Evolutionary conservation across 345 rosid genomes (phyloP).

Genomic region (Abelmoschus esculentus): DNA sequence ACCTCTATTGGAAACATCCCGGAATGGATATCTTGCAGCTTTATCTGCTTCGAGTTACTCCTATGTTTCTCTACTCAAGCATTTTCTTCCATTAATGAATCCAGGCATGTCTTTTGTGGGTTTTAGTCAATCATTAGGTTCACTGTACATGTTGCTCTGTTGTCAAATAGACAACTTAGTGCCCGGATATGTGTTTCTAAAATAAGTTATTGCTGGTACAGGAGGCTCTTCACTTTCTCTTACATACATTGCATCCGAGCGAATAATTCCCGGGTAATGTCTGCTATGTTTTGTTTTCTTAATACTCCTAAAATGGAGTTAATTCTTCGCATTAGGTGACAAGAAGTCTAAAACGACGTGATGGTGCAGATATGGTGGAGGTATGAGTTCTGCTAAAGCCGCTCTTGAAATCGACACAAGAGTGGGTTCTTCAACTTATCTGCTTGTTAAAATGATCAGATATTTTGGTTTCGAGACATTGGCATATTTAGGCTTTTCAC

Average conservation of each 20-base stretch:
- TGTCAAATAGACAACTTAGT: neutral
- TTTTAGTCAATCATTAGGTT: neutral
- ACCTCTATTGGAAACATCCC: conserved; percentile 85
- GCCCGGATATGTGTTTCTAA: neutral
- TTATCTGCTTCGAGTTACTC: conserved; percentile 92
- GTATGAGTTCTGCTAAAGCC: conserved; percentile 98
- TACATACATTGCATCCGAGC: conserved; percentile 91
- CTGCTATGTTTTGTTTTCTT: neutral
- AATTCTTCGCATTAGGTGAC: neutral
- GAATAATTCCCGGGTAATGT: conserved; percentile 84
- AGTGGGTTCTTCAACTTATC: conserved; percentile 25
- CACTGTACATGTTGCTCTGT: neutral
- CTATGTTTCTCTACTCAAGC: conserved; percentile 71
- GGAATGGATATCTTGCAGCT: conserved; percentile 90
- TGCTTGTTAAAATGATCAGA: neutral
- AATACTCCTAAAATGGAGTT: neutral
- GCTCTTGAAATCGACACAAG: conserved; percentile 92
- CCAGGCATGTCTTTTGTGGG: conserved; percentile 30
- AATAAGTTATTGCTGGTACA: conserved; percentile 26
- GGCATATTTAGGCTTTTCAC: neutral
- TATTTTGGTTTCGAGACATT: too few species aligned
- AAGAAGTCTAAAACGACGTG: neutral
- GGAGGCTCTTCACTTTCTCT: conserved; percentile 94
- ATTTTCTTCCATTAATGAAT: conserved; percentile 89
- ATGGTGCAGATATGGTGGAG: conserved; percentile 81